Percentiles rank a stretch among this genome's conserved stretches.
Conservation (phyloP, 169 alveolate species). For the Perkinsus marinus region DNA sequence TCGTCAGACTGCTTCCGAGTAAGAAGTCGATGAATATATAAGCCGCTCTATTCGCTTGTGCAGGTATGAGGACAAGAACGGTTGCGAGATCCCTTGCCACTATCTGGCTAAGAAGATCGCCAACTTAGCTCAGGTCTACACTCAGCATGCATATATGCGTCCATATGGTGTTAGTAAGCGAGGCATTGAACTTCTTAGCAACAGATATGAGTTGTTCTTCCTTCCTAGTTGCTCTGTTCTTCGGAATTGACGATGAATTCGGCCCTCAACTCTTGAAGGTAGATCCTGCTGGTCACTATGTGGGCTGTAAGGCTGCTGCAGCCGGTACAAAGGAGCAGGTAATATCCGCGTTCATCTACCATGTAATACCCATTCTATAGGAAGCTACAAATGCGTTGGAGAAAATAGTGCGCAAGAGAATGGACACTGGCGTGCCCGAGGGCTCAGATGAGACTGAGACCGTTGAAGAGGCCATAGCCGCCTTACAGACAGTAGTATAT, state of each 20-base stretch:
- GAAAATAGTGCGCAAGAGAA: slow-evolving; percentile 36
- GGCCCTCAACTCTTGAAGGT: slow-evolving; percentile 81
- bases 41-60: too few relatives aligned
- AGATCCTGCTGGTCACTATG: slow-evolving; percentile 89
- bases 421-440: neutral
- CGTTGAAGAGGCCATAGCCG: slow-evolving; percentile 29
- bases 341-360: neutral
- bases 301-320: slow-evolving; percentile 81
- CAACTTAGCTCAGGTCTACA: slow-evolving; percentile 76
- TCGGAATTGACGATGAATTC: slow-evolving; percentile 81
- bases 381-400: slow-evolving; percentile 69
- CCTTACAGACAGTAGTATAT: neutral
- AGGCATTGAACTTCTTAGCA: too few relatives aligned
- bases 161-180: slow-evolving; percentile 77
- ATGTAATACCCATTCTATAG: neutral
- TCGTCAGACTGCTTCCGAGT: slow-evolving; percentile 14
- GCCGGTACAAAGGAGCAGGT: slow-evolving; percentile 73
- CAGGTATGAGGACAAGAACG: slow-evolving; percentile 37
- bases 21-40: too few relatives aligned
- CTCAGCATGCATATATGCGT: slow-evolving; percentile 90
- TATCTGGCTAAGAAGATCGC: slow-evolving; percentile 76
- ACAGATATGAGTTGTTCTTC: too few relatives aligned
- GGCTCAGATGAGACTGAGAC: slow-evolving; percentile 17
- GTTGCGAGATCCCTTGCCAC: slow-evolving; percentile 72
- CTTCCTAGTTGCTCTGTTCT: slow-evolving; percentile 60